These are phyloP conservation scores for Aquanectria penicillioides DNA, from an alignment of 2,329 filamentous ascomycete species.

Conservation along the genomic window DNA sequence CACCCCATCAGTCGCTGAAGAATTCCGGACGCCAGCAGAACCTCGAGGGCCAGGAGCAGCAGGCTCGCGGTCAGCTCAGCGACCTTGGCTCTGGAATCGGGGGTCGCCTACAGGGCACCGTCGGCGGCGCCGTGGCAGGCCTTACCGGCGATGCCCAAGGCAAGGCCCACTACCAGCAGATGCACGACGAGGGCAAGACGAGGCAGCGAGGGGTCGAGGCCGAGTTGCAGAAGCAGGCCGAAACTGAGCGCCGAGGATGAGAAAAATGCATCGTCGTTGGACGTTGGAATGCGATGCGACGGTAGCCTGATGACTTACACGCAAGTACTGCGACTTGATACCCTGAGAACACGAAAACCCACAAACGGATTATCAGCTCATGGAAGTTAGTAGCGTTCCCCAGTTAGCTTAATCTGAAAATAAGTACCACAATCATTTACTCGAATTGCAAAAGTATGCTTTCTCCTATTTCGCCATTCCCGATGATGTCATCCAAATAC, in stretches of 20 bases:
- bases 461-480: too few relatives aligned
- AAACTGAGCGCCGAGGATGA: conserved; percentile 49
- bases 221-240: conserved; percentile 79
- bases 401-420: too few relatives aligned
- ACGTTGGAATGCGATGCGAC: neutral
- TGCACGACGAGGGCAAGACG: conserved; percentile 87
- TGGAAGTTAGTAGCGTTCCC: too few relatives aligned
- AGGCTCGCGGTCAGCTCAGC: conserved; percentile 82
- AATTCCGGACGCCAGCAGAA: conserved; percentile 81
- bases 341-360: conserved; percentile 4
- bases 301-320: neutral
- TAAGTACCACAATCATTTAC: too few relatives aligned
- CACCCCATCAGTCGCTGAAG: conserved; percentile 67
- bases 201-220: conserved; percentile 84
- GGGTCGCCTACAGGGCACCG: conserved; percentile 74
- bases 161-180: conserved; percentile 71
- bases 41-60: conserved; percentile 79
- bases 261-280: neutral
- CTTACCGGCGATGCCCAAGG: conserved; percentile 75
- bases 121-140: conserved; percentile 77
- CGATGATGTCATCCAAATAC: too few relatives aligned
- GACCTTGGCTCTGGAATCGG: conserved; percentile 75
- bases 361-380: too few relatives aligned
- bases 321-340: conserved; percentile 20
- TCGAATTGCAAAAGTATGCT: too few relatives aligned